Evolutionary conservation across 495 filamentous ascomycete genomes (phyloP), one percentile per base, ranked within the genome.

Genomic region (Aspergillus hancockii): DNA sequence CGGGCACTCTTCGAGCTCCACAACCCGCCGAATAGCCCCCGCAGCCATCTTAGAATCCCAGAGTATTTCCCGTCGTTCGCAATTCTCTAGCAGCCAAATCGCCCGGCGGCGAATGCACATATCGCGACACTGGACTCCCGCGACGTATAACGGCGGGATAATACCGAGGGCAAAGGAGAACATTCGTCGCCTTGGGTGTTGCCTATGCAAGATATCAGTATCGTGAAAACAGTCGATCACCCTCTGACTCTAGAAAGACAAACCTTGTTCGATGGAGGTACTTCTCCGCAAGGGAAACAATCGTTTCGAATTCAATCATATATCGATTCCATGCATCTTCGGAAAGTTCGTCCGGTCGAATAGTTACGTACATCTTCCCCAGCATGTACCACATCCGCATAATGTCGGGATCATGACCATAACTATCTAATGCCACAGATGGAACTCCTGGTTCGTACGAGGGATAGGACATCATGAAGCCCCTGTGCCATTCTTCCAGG

Each of bases 11-110:
- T 88, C 84, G 21, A 83, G 72, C 14, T 70, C 70, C 58, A 80
- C 73, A 52, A 85, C 68, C 67, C 78, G 79, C 58, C 72, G 70
- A 8, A 75, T 79, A 51, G 85, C 79, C 8, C 74, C 73, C 14
- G 79, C 81, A 19, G 79, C 76, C 25, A 84, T 67, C 54, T 80
- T 75, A 52, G 80, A 83, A 63, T 87, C 83, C 83, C 81, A 86
- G 65, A 86, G 77, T 21, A 79, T 82, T 65, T 87, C 85, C 40
- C 84, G 70, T 4, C 67, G 59, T 12, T 58, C 55, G 43, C 62
- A 59, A 14, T 47, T 34, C 0, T 49, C 52, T 14, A 71, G 49
- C 10, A 71, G 34, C 21, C 36, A 22, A 23, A 68, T 58, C 4
- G 68, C 64, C 2, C 49, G 60, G 34, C 57, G 60, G 7, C 68